A percentile compares a stretch with the other conserved stretches of the same genome.
Conservation (phyloP, 2,329 filamentous ascomycete species). For the Seiridium cupressi region DNA sequence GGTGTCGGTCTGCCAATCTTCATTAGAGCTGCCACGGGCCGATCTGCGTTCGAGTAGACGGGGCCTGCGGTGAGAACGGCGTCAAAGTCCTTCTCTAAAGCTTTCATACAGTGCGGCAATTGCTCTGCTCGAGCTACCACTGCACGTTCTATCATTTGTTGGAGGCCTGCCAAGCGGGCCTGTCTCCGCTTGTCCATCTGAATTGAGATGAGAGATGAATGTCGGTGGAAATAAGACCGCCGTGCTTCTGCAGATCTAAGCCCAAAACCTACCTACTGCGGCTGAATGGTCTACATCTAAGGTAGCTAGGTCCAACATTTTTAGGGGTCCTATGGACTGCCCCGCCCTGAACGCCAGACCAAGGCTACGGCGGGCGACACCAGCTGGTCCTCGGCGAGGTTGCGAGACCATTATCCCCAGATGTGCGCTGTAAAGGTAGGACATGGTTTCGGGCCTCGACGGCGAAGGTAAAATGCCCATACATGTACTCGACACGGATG, state of each 20-base stretch:
- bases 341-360: no score
- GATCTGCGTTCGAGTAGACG: background rate
- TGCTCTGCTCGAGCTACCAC: background rate
- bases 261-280: background rate
- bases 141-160: background rate
- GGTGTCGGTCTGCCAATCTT: background rate
- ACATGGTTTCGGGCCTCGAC: no score
- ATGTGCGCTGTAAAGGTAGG: no score
- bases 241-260: background rate
- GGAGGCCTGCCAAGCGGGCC: background rate
- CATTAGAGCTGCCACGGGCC: background rate
- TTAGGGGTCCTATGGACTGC: background rate
- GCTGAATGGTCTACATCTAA: background rate
- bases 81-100: no score
- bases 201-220: background rate
- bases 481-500: no score
- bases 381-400: no score
- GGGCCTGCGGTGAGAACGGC: no score
- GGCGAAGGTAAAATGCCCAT: no score
- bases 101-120: no score
- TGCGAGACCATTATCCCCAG: no score
- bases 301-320: background rate
- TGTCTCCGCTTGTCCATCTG: background rate
- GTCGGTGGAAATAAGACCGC: background rate
- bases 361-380: no score